These are phyloP conservation scores for Biancaea sappan DNA, from an alignment of 306 rosid species.

Conservation along the genomic window DNA sequence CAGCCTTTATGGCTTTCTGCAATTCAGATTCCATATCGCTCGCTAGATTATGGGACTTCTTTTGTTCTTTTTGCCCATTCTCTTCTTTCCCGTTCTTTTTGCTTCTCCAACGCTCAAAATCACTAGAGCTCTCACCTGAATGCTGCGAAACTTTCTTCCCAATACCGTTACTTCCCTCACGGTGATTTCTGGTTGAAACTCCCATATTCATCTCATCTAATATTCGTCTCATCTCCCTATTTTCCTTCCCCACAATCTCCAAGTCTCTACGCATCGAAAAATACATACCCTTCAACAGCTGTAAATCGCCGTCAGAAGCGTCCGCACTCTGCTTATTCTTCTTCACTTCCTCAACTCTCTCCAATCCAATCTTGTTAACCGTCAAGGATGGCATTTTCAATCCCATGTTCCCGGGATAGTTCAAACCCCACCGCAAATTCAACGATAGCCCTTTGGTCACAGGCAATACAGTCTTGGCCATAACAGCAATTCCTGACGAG, in stretches of 20 bases:
- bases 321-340: conserved; percentile 30
- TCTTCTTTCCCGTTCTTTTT: conserved; percentile 53
- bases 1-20: conserved; percentile 85
- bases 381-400: conserved; percentile 62
- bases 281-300: conserved; percentile 61
- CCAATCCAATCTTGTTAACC: conserved; percentile 68
- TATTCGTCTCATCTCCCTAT: conserved; percentile 62
- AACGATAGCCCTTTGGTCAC: conserved; percentile 52
- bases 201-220: conserved; percentile 60
- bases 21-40: conserved; percentile 77
- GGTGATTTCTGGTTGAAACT: conserved; percentile 33
- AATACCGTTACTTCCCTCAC: conserved; percentile 29
- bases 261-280: conserved; percentile 65
- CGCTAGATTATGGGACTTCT: conserved; percentile 40
- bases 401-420: conserved; percentile 48
- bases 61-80: conserved; percentile 46
- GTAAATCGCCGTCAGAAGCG: conserved; percentile 42
- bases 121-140: conserved; percentile 39
- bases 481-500: conserved; percentile 53
- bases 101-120: conserved; percentile 60
- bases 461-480: conserved; percentile 67
- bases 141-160: conserved; percentile 31
- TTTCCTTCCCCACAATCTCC: conserved; percentile 70
- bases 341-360: conserved; percentile 57
- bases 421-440: conserved; percentile 72